Percentiles rank a stretch among this genome's conserved stretches.
These are phyloP conservation scores for Sugiyamaella marilandica DNA, from an alignment of 805 yeast genomes.

Conservation along the genomic window DNA sequence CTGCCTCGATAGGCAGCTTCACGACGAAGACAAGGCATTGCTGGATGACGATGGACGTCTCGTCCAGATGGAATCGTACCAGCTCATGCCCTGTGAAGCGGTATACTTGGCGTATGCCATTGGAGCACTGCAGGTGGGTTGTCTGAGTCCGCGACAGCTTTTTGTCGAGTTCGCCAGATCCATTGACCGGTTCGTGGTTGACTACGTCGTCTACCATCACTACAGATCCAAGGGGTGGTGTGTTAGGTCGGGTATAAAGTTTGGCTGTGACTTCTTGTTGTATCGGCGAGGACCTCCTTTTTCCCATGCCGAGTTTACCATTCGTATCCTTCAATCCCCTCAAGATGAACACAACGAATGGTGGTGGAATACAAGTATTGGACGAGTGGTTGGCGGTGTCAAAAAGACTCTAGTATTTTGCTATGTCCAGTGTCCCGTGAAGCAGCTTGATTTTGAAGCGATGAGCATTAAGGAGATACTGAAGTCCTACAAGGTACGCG, in stretches of 20 bases:
- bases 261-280: conserved; percentile 79
- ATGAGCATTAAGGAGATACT: conserved; percentile 32
- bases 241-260: conserved; percentile 84
- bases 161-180: conserved; percentile 5
- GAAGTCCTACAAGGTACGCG: conserved; percentile 49
- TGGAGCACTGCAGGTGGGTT: conserved; percentile 41
- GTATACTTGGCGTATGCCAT: conserved; percentile 62
- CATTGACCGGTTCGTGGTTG: conserved; percentile 42
- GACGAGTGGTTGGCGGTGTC: conserved; percentile 84
- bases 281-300: conserved; percentile 94
- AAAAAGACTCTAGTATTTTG: conserved; percentile 68
- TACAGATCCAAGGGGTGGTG: conserved; percentile 93
- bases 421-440: conserved; percentile 54
- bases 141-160: conserved; percentile 30
- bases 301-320: conserved; percentile 85
- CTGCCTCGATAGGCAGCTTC: conserved; percentile 1
- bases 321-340: conserved; percentile 45
- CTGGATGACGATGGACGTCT: conserved; percentile 27
- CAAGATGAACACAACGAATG: conserved; percentile 35
- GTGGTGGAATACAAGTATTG: conserved; percentile 62
- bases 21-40: conserved; percentile 38
- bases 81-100: conserved; percentile 71
- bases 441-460: conserved; percentile 17
- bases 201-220: conserved; percentile 77
- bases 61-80: conserved; percentile 42